Percentiles rank a stretch among this genome's conserved stretches.
Evolutionary conservation across 1,284 basidiomycete genomes (phyloP).

Genomic region (Trametes sp.): DNA sequence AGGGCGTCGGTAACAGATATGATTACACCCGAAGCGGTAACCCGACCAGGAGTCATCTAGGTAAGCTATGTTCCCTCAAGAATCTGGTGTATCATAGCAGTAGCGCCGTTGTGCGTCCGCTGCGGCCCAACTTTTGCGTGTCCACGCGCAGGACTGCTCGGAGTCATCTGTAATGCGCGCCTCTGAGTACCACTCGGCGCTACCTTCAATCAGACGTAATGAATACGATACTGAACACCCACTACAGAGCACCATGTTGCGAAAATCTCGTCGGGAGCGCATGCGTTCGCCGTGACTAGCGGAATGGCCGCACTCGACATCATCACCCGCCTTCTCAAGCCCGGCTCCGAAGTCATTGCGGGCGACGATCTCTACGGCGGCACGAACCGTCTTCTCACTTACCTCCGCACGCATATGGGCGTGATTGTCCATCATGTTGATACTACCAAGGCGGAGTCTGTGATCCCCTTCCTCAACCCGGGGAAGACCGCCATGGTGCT

Average conservation of each 20-base stretch:
- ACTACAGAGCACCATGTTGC: conserved; percentile 90
- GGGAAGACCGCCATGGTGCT: conserved; percentile 92
- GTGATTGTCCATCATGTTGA: conserved; percentile 95
- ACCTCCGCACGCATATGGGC: conserved; percentile 87
- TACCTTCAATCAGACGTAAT: background rate
- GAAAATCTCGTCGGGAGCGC: conserved; percentile 89
- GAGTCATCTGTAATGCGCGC: background rate
- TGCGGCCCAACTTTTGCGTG: no score
- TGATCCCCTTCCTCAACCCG: conserved; percentile 71
- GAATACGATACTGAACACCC: conserved; percentile 6
- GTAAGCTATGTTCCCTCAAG: conserved; percentile 54
- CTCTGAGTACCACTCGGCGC: background rate
- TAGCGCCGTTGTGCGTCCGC: no score
- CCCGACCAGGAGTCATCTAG: conserved; percentile 93
- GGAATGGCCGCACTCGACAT: conserved; percentile 99
- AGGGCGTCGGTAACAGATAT: conserved; percentile 89
- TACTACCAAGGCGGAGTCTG: conserved; percentile 78
- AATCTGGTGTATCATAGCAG: no score
- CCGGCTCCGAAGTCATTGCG: conserved; percentile 94
- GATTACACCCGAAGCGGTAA: conserved; percentile 98
- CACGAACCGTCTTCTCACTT: conserved; percentile 95
- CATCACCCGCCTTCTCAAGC: conserved; percentile 93
- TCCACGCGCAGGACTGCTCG: background rate
- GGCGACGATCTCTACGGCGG: conserved; percentile 99
- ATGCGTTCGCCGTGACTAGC: conserved; percentile 92